Evolutionary conservation across 169 alveolate genomes (phyloP), one percentile per base, ranked within the genome.

Genomic region (Eimeria acervulina): DNA sequence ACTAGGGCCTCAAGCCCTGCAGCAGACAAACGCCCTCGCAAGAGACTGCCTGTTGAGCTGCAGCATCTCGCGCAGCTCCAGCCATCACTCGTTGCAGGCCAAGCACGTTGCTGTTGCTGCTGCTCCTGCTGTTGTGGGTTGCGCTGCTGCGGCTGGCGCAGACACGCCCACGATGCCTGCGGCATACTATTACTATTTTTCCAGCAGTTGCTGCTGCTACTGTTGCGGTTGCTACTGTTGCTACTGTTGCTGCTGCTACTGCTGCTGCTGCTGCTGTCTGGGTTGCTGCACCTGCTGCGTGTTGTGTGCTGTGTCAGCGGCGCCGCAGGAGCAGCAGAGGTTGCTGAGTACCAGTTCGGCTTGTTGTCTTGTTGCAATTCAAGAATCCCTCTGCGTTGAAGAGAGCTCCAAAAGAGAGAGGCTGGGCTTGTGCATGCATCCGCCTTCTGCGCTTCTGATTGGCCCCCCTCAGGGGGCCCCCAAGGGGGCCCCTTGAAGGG

Each of bases 61-160:
- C 85, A 74, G 59, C 85, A 74, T 8, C 55, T 23, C 19, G 51
- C 10, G 85, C 85, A 36, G 59, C 61, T 74, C 15, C 85, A 36
- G 55, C 55, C 31, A 33, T 74, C 85, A 74, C 85, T 74, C 61
- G 23, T 36, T 74, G 85, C 85, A 74, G 23, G 47, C 19, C 85
- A 36, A 21, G 55, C 61, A 10, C 85, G 85, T 26, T 33, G 61
- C 59, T 74, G 85, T 15, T 38, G 52, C 55, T 36, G 61, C 85
- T 28, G 52, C 84, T 74, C 36, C 59, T 74, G 51, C 85, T 42
- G 85, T 26, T 59, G 55, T 8, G 42, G 42, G 78, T 66, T 66
- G 23, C 23, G 59, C 40, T 74, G 85, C 21, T 40, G 85, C 61
- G 33, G 61, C 36, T 26, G 85, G 31, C 7, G 55, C 61, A 36